Conservation (phyloP, 495 filamentous ascomycete genomes). For the Emericellopsis terricola region DNA sequence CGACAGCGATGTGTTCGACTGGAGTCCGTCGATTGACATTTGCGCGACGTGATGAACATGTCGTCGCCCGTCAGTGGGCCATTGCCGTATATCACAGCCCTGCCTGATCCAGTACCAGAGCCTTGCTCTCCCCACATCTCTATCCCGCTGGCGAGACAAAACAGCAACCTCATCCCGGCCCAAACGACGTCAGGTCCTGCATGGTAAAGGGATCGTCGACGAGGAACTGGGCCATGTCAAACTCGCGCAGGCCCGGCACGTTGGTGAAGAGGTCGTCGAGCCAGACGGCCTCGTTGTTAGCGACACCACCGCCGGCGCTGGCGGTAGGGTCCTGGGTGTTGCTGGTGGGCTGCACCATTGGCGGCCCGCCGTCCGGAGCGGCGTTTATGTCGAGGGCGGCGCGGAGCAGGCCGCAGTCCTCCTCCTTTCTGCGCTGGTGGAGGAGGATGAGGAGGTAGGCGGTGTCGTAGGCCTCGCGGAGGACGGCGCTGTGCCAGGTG, state of each 20-base stretch:
- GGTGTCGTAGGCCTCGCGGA: slow-evolving; percentile 29
- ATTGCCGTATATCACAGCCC: no score
- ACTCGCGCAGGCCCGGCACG: not conserved
- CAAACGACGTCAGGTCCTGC: no score
- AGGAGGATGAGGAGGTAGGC: slow-evolving; percentile 19
- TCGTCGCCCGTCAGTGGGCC: no score
- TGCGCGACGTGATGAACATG: no score
- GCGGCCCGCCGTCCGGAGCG: not conserved
- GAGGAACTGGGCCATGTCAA: not conserved
- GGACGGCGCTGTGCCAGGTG: slow-evolving; percentile 22
- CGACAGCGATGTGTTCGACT: no score
- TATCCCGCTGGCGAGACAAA: no score
- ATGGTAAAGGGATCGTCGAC: no score
- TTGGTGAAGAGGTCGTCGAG: not conserved
- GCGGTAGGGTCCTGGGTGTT: no score
- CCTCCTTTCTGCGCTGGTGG: slow-evolving; percentile 2
- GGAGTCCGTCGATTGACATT: no score
- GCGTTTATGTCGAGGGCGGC: not conserved
- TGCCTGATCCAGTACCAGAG: no score
- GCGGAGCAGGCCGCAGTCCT: not conserved
- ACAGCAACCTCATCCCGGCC: no score
- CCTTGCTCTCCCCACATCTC: no score
- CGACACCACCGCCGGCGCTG: not conserved
- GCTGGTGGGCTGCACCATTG: not conserved
- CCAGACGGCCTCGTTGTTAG: not conserved